Conservation (phyloP, 371 early-diverging fungal species). For the Spiromyces aspiralis region DNA sequence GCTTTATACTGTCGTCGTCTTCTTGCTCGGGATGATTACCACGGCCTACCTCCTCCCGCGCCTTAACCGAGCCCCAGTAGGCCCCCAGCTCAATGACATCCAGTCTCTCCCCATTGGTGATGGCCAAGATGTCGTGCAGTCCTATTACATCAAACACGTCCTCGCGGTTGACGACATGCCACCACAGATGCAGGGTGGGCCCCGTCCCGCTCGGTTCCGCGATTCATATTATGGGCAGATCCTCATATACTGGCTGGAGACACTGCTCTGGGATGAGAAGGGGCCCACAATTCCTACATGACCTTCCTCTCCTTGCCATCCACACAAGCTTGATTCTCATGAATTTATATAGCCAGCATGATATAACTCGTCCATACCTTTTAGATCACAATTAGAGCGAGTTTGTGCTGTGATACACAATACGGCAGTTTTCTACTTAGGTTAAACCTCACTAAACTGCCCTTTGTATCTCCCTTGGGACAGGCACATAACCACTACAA, state of each 20-base stretch:
- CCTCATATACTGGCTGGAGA: slow-evolving; percentile 25
- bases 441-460: too few relatives aligned
- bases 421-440: too few relatives aligned
- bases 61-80: not conserved
- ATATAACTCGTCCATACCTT: too few relatives aligned
- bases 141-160: slow-evolving; percentile 1
- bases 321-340: too few relatives aligned
- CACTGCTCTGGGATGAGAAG: slow-evolving; percentile 22
- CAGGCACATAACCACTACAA: too few relatives aligned
- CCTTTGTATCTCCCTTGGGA: too few relatives aligned
- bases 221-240: slow-evolving; percentile 19
- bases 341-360: too few relatives aligned
- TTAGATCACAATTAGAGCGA: too few relatives aligned
- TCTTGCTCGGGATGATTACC: slow-evolving; percentile 22
- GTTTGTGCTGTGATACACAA: too few relatives aligned
- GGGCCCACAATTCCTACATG: slow-evolving; percentile 17
- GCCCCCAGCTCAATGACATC: not conserved
- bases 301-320: too few relatives aligned
- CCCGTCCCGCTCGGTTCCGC: slow-evolving; percentile 3
- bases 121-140: not conserved
- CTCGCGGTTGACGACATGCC: slow-evolving; percentile 22
- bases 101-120: not conserved
- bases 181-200: slow-evolving; percentile 11
- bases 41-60: slow-evolving; percentile 12
- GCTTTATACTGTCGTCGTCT: slow-evolving; percentile 20